Percentiles rank a stretch among this genome's conserved stretches.
phyloP scores from a whole-genome alignment of 2,329 filamentous ascomycete genomes.

The Penicillium glabrum region DNA sequence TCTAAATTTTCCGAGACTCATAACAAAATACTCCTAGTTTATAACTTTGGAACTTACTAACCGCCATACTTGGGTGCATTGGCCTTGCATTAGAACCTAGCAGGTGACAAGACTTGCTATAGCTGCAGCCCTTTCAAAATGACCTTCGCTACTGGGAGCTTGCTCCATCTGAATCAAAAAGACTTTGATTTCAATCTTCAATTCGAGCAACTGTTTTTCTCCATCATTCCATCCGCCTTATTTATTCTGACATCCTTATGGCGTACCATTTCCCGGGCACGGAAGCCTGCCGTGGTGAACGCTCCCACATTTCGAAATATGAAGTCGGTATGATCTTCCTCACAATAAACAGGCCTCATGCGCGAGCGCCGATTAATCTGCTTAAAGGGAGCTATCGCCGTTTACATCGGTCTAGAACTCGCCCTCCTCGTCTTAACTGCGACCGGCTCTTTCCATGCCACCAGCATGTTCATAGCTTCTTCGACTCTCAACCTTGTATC shows the following conservation, averaged over 20 bases:
- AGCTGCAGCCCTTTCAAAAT: not conserved
- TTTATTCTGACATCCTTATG: constrained; percentile 24
- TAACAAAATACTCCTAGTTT: too few species aligned
- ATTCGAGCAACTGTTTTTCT: constrained; percentile 16
- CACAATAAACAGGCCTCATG: not conserved
- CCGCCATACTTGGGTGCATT: not conserved
- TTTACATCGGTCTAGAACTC: constrained; percentile 14
- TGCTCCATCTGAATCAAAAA: constrained; percentile 8
- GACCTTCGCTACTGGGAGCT: not conserved
- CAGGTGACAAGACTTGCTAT: not conserved
- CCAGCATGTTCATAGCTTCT: constrained; percentile 30
- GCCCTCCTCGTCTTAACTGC: constrained; percentile 27
- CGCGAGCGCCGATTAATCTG: not conserved
- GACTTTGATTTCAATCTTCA: constrained; percentile 14
- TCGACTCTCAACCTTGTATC: constrained; percentile 28
- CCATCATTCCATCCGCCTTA: constrained; percentile 10
- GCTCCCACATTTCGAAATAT: constrained; percentile 27
- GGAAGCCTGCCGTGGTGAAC: constrained; percentile 33
- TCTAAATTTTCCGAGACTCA: too few species aligned
- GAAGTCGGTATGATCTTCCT: constrained; percentile 23
- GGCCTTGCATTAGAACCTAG: not conserved
- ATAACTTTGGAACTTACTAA: too few species aligned
- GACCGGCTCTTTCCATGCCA: constrained; percentile 4
- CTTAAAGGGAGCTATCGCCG: not conserved
- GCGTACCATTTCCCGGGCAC: constrained; percentile 25